Conservation (phyloP, 495 filamentous ascomycete genomes). For the Podospora comata region DNA sequence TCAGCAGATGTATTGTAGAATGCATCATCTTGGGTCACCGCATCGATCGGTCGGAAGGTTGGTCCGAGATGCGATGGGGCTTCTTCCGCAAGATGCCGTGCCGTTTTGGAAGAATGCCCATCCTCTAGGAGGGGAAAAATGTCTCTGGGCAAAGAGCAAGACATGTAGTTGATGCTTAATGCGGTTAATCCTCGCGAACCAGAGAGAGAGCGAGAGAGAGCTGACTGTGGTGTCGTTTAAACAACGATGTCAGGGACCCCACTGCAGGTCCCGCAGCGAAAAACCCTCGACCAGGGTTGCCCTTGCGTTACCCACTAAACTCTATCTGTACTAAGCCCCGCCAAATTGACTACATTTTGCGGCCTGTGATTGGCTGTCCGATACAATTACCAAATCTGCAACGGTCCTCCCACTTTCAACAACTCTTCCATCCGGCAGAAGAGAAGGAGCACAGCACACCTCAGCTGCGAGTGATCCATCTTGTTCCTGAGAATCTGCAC, state of each 20-base stretch:
- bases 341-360: neutral
- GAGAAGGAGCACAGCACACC: neutral
- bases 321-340: neutral
- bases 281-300: neutral
- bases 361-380: slow-evolving; percentile 4
- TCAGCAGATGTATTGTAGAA: neutral
- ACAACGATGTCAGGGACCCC: neutral
- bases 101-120: neutral
- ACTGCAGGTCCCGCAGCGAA: neutral
- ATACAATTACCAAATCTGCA: slow-evolving; percentile 10
- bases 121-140: neutral
- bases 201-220: neutral
- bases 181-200: neutral
- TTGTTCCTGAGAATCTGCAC: neutral
- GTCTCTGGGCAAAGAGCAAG: neutral
- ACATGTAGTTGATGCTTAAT: neutral
- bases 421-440: neutral
- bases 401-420: slow-evolving; percentile 16
- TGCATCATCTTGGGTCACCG: slow-evolving; percentile 7
- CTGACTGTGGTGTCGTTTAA: neutral
- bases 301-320: slow-evolving; percentile 8
- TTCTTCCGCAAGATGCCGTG: slow-evolving; percentile 4
- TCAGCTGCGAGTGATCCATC: neutral
- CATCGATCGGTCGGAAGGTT: slow-evolving; percentile 16
- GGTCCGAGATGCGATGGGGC: slow-evolving; percentile 7